A percentile compares a stretch with the other conserved stretches of the same genome.
These are phyloP conservation scores for Kluyveromyces sp. DNA, from an alignment of 1,139 yeast species.

Conservation along the genomic window DNA sequence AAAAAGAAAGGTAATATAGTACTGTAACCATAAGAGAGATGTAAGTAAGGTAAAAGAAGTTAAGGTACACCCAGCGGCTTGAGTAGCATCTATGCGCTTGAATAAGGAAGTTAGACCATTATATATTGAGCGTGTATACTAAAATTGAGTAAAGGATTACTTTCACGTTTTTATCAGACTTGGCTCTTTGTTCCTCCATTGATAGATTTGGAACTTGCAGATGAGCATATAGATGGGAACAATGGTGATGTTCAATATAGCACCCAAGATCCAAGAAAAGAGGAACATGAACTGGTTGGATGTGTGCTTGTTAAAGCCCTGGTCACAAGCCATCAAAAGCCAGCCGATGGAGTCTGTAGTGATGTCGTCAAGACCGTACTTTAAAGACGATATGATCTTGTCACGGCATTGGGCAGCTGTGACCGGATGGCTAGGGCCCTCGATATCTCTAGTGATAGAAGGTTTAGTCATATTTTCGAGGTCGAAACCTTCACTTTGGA, in stretches of 20 bases:
- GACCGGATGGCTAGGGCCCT: constrained; percentile 75
- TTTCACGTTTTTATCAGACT: too few species aligned
- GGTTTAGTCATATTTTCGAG: constrained; percentile 86
- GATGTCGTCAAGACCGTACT: constrained; percentile 62
- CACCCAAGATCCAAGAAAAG: constrained; percentile 36
- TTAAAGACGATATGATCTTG: constrained; percentile 48
- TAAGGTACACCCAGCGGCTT: too few species aligned
- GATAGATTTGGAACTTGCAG: constrained; percentile 48
- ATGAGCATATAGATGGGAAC: constrained; percentile 56
- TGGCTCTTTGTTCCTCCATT: constrained; percentile 34
- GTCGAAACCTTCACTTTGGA: constrained; percentile 77
- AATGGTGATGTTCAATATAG: constrained; percentile 35
- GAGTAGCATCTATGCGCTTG: too few species aligned
- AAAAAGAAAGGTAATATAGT: constrained; percentile 2
- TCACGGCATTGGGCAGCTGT: constrained; percentile 60
- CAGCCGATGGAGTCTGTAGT: constrained; percentile 85
- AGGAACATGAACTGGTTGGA: constrained; percentile 55
- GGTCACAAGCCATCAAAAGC: constrained; percentile 58
- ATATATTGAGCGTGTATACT: too few species aligned
- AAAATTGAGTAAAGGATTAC: too few species aligned
- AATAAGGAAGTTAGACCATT: too few species aligned
- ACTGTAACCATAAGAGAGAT: neutral
- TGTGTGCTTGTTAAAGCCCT: constrained; percentile 48
- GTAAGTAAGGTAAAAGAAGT: too few species aligned
- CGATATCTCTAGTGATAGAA: constrained; percentile 68